Base-by-base conservation (phyloP, 208 protist species). In the Wallacemonas sp. region DNA sequence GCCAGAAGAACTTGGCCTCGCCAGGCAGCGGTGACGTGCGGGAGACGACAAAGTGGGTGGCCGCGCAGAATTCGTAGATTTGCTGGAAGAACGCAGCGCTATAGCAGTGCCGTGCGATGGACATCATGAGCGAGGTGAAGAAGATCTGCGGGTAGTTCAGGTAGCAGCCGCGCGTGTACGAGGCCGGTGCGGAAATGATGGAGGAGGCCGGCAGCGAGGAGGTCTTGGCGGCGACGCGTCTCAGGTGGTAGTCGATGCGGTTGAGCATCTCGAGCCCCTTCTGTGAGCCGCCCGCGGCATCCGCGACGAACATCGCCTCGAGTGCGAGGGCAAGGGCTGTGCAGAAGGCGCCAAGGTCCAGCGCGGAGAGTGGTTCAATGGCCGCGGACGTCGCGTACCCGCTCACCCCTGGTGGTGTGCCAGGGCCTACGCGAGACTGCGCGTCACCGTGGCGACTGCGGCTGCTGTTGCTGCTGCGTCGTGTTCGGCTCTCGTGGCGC, bases 161-260 rank as follows among this genome's bases (percentile, higher is more conserved):
- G 6, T 34, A 0, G 30, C 52, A 58, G 3, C 30, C 32, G 11
- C 24, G 30, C 6, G 52, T 58, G 17, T 24, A 39, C 12, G 32
- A 58, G 32, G 52, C 52, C 14, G 52, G 52, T 2, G 52, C 52
- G 30, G 30, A 9, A 24, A 58, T 58, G 52, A 38, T 17, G 52
- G 4, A 16, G 12, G 6, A 19, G n/a, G 48, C 1, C 48, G 48
- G 27, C 24, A 56, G 9, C 17, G 44, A 21, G 17, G 44, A 49
- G 17, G 17, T 23, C 17, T 5, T 23, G 19, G 6, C 17, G 19
- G 6, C 17, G 5, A 5, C 19, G 16, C 23, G 14, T 39, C 16
- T 5, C 30, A 58, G 17, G 30, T 4, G 29, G 14, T 2, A 4
- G 16, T 39, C n/a, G 29, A 58, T 16, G 8, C 30, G 26, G 30